Conservation (phyloP, 2,329 filamentous ascomycete species). For the Colletotrichum sp. region DNA sequence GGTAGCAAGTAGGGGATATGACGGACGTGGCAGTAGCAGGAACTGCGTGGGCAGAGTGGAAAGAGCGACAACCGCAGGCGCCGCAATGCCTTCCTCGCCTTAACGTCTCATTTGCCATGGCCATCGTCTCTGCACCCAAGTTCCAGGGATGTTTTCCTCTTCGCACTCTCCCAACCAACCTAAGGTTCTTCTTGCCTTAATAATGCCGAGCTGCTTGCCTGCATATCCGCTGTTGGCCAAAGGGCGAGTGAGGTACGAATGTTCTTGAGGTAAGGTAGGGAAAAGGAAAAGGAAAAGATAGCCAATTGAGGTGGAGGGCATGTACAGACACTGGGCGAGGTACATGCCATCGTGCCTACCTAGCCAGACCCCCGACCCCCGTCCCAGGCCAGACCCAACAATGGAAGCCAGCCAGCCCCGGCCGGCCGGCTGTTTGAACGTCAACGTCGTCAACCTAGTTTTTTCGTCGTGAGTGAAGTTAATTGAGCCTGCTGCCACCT, state of each 20-base stretch:
- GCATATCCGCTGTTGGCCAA: not conserved
- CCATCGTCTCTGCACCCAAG: not conserved
- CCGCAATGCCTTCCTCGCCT: not conserved
- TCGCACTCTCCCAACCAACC: not conserved
- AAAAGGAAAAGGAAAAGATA: not conserved
- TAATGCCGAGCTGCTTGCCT: not conserved
- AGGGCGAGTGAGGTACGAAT: not conserved
- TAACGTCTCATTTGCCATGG: not conserved
- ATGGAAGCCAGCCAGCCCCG: conserved; percentile 14
- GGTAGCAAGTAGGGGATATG: not conserved
- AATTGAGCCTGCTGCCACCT: not conserved
- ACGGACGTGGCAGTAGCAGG: not conserved
- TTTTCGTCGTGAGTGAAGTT: not conserved
- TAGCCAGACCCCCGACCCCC: not conserved
- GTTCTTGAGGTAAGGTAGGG: not conserved
- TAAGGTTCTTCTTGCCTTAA: not conserved
- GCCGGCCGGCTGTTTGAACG: conserved; percentile 17
- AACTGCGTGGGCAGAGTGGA: not conserved
- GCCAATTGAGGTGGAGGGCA: not conserved
- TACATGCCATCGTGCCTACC: not conserved
- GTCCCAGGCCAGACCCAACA: not conserved
- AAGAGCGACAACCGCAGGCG: not conserved
- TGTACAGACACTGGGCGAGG: not conserved
- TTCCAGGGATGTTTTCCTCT: not conserved
- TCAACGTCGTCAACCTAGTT: conserved; percentile 14